Conservation (phyloP, 495 filamentous ascomycete species). For the Hyphodiscus hymeniophilus region DNA sequence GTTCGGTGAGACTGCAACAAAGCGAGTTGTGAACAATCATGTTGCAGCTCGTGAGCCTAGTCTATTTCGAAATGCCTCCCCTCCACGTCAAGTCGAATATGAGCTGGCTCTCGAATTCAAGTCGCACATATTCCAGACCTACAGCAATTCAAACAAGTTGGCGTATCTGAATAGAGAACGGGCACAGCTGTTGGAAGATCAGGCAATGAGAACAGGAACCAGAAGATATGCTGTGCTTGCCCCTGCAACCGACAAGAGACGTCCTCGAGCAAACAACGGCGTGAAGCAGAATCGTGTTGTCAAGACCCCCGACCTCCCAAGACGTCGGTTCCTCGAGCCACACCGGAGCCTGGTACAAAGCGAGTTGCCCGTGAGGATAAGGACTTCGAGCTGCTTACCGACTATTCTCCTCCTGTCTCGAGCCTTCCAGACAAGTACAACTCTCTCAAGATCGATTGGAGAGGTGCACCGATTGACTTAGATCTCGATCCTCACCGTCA, state of each 20-base stretch:
- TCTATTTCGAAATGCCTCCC: slow-evolving; percentile 44
- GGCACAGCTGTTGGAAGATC: slow-evolving; percentile 45
- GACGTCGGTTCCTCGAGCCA: slow-evolving; percentile 24
- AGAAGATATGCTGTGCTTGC: slow-evolving; percentile 40
- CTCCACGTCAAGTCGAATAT: slow-evolving; percentile 65
- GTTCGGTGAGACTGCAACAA: slow-evolving; percentile 33
- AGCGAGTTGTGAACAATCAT: slow-evolving; percentile 55
- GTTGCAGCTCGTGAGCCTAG: slow-evolving; percentile 53
- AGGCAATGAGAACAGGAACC: slow-evolving; percentile 35
- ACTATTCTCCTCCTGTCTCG: slow-evolving; percentile 66
- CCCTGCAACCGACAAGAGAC: slow-evolving; percentile 24
- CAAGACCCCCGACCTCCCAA: slow-evolving; percentile 25
- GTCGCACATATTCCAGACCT: slow-evolving; percentile 52
- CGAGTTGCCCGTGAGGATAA: slow-evolving; percentile 63
- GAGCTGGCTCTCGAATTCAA: slow-evolving; percentile 57
- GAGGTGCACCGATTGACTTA: slow-evolving; percentile 72
- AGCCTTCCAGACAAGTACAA: slow-evolving; percentile 53
- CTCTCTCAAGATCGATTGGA: slow-evolving; percentile 81
- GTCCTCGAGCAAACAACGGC: slow-evolving; percentile 2
- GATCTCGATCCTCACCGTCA: slow-evolving; percentile 68
- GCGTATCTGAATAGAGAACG: slow-evolving; percentile 58
- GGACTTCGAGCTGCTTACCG: slow-evolving; percentile 69
- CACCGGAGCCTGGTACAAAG: slow-evolving; percentile 28
- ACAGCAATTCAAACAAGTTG: slow-evolving; percentile 42
- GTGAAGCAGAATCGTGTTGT: slow-evolving; percentile 35